phyloP scores from a whole-genome alignment of 2,329 filamentous ascomycete genomes.

The Hypoxylon sp. region DNA sequence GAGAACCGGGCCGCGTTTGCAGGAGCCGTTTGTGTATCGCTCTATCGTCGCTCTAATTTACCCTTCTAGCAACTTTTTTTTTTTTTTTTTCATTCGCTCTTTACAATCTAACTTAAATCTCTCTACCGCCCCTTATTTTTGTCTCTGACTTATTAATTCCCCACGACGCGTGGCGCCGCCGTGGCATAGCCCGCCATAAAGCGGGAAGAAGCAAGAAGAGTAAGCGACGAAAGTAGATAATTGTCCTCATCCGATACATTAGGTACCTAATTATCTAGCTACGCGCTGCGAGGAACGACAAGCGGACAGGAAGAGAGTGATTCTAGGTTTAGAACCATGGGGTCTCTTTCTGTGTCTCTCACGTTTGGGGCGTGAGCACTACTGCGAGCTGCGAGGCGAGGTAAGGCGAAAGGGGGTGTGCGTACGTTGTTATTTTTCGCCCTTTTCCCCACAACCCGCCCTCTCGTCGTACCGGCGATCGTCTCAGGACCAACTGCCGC shows the following conservation, averaged over 20 bases:
- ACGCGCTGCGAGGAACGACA: background rate
- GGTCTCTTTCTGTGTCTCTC: too few species aligned
- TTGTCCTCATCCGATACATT: background rate
- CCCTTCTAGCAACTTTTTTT: background rate
- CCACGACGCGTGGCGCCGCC: background rate
- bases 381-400: background rate
- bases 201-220: background rate
- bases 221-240: constrained; percentile 1
- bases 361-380: background rate
- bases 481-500: constrained; percentile 22
- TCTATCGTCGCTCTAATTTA: background rate
- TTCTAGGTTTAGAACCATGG: background rate
- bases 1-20: background rate
- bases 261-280: background rate
- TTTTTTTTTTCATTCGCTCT: background rate
- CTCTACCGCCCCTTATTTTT: background rate
- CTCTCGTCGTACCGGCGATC: background rate
- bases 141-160: background rate
- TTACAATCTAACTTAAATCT: background rate
- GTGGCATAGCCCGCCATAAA: constrained; percentile 3
- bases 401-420: background rate
- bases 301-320: background rate
- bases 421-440: background rate
- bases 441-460: background rate
- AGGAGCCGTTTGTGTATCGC: background rate